phyloP scores from a whole-genome alignment of 1,284 basidiomycete species.

The Earliella scabrosa region DNA sequence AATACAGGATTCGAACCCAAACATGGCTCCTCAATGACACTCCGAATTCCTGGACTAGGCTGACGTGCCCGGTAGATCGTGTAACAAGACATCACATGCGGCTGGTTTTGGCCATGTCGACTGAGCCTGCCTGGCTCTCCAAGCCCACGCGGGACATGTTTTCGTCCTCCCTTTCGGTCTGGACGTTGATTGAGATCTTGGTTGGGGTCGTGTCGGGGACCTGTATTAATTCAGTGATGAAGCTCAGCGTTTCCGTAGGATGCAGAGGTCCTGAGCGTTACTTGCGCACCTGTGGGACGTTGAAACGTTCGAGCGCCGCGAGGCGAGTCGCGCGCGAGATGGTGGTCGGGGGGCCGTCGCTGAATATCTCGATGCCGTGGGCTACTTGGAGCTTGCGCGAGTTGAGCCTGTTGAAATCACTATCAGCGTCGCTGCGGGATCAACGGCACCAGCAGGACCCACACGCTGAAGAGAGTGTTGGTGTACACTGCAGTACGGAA shows the following conservation, averaged over 20 bases:
- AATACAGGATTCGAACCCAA: too few species aligned
- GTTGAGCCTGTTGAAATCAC: background rate
- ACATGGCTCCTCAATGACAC: too few species aligned
- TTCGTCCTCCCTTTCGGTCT: background rate
- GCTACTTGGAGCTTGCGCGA: background rate
- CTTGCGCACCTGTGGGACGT: background rate
- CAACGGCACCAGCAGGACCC: too few species aligned
- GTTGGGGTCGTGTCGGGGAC: background rate
- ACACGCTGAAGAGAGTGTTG: conserved; percentile 1
- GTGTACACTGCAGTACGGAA: background rate
- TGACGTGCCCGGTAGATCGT: too few species aligned
- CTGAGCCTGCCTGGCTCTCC: too few species aligned
- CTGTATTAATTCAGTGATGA: background rate
- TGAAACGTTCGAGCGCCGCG: background rate
- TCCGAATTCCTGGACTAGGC: too few species aligned
- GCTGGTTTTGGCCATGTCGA: background rate
- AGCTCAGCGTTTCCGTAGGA: too few species aligned
- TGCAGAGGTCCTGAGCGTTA: too few species aligned
- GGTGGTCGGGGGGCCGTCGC: background rate
- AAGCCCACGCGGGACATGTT: background rate
- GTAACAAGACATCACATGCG: too few species aligned
- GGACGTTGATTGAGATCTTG: background rate
- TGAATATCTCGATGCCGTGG: background rate
- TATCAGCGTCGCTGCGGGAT: too few species aligned
- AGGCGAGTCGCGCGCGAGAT: background rate